Percentiles rank a stretch among this genome's conserved stretches.
Conservation (phyloP, 1,284 basidiomycete species). For the Neolentinus lepideus region DNA sequence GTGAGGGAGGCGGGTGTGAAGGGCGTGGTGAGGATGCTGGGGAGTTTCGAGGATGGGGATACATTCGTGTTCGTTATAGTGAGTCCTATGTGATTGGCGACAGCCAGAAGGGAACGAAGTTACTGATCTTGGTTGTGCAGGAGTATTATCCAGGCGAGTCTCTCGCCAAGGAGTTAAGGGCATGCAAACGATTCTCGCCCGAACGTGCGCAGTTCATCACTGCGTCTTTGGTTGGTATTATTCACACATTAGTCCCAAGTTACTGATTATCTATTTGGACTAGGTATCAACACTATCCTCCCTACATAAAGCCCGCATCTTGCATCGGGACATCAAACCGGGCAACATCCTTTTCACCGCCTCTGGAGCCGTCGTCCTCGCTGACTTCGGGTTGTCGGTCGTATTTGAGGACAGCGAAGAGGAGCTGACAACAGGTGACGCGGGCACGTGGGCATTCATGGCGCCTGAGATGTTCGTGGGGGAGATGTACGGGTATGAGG, state of each 20-base stretch:
- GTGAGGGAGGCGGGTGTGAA: background rate
- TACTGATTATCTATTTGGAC: constrained; percentile 19
- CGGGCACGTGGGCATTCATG: constrained; percentile 46
- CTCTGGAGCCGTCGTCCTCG: constrained; percentile 55
- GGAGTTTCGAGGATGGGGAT: background rate
- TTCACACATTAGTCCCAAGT: no score
- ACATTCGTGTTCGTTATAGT: background rate
- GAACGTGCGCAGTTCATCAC: background rate
- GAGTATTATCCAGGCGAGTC: background rate
- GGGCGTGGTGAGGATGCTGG: background rate
- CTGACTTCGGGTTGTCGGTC: constrained; percentile 45
- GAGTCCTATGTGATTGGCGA: background rate
- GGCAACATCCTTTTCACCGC: constrained; percentile 65
- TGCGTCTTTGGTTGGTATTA: background rate
- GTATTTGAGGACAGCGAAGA: constrained; percentile 14
- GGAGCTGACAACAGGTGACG: constrained; percentile 21
- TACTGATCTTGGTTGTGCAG: background rate
- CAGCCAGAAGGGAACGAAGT: background rate
- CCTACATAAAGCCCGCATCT: constrained; percentile 38
- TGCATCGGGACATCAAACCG: constrained; percentile 34
- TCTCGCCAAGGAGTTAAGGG: background rate
- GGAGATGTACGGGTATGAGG: constrained; percentile 63
- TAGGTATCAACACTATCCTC: constrained; percentile 16
- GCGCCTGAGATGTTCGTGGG: constrained; percentile 71
- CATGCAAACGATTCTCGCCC: background rate